A percentile compares a stretch with the other conserved stretches of the same genome.
These are phyloP conservation scores for Mortierella sp. DNA, from an alignment of 371 early-diverging fungal genomes.

Conservation along the genomic window DNA sequence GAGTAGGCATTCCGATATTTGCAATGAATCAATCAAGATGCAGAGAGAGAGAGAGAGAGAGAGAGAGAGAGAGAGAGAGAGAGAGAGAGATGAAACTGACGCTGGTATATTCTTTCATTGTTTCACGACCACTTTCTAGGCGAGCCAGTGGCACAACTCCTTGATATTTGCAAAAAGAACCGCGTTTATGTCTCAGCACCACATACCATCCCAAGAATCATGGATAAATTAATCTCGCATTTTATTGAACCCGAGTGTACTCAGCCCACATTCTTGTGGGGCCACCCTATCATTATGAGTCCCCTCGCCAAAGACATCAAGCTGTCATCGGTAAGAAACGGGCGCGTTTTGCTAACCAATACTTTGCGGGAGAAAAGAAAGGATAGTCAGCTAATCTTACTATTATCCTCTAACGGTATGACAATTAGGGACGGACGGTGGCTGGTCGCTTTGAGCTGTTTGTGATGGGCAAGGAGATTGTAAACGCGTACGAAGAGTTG, in stretches of 20 bases:
- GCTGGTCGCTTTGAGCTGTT: slow-evolving; percentile 96
- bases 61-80: background rate
- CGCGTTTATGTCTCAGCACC: slow-evolving; percentile 75
- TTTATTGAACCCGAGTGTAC: slow-evolving; percentile 93
- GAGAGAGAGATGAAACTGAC: background rate
- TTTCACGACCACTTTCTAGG: slow-evolving; percentile 28
- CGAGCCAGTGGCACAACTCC: slow-evolving; percentile 59
- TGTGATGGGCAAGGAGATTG: slow-evolving; percentile 92
- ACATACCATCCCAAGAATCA: slow-evolving; percentile 83
- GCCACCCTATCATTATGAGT: slow-evolving; percentile 94
- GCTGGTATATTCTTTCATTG: background rate
- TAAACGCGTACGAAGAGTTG: slow-evolving; percentile 99
- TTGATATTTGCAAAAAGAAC: slow-evolving; percentile 66
- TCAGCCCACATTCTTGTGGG: slow-evolving; percentile 95
- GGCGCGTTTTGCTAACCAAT: background rate
- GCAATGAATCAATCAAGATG: background rate
- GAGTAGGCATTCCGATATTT: slow-evolving; percentile 19
- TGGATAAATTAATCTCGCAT: slow-evolving; percentile 94
- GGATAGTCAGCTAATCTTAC: background rate
- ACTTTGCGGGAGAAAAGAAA: background rate
- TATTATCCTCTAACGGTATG: background rate
- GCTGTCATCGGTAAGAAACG: slow-evolving; percentile 41
- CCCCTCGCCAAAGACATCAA: slow-evolving; percentile 91
- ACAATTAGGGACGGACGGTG: slow-evolving; percentile 59
- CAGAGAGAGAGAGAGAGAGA: slow-evolving; percentile 17